These are phyloP conservation scores for Closterium sp. DNA, from an alignment of 139 green algal species.

Conservation along the genomic window DNA sequence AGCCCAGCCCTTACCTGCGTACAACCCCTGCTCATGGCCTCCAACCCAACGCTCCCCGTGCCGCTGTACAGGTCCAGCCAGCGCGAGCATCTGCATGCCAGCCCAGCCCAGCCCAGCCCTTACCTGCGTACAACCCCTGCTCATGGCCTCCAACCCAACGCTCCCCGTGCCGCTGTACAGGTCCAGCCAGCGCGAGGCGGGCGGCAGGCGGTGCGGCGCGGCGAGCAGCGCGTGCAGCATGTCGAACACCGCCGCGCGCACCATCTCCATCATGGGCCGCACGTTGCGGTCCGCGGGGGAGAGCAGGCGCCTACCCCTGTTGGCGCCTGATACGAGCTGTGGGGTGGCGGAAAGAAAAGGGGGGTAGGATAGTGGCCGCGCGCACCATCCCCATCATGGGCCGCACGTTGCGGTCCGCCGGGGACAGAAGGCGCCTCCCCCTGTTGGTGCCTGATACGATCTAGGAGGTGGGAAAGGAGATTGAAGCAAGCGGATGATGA, in stretches of 20 bases:
- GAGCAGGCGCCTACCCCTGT: conserved; percentile 21
- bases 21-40: no score
- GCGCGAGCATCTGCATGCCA: no score
- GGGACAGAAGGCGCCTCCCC: conserved; percentile 39
- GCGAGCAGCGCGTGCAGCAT: conserved; percentile 17
- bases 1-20: no score
- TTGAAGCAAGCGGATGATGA: no score
- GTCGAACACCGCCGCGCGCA: conserved; percentile 50
- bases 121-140: no score
- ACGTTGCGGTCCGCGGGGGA: conserved; percentile 39
- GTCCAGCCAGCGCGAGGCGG: conserved; percentile 53
- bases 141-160: conserved; percentile 52
- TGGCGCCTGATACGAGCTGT: conserved; percentile 48
- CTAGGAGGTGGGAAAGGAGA: background rate
- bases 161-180: conserved; percentile 59
- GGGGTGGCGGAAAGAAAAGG: no score
- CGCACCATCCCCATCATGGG: conserved; percentile 62
- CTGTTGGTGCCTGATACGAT: conserved; percentile 44
- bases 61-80: no score
- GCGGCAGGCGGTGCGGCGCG: conserved; percentile 20
- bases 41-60: no score
- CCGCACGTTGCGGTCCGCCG: conserved; percentile 28
- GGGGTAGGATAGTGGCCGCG: background rate
- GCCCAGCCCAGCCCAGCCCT: no score
- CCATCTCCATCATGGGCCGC: conserved; percentile 61